These are phyloP conservation scores for Fusarium avenaceum DNA, from an alignment of 2,329 filamentous ascomycete genomes.

Conservation along the genomic window DNA sequence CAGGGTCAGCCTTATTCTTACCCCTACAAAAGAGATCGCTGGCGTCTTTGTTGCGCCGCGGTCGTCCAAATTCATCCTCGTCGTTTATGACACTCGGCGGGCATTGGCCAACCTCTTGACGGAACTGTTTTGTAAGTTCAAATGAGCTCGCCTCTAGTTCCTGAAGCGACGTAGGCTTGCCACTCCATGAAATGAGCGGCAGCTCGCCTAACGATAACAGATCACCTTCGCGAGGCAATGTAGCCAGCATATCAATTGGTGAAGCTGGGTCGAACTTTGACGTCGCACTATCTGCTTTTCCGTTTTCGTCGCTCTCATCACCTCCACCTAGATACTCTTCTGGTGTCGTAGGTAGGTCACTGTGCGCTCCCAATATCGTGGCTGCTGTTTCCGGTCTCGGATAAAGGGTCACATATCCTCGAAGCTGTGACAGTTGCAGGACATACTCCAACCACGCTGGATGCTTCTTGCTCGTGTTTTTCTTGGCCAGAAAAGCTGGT, in stretches of 20 bases:
- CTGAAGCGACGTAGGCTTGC: conserved; percentile 59
- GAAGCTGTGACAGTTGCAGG: conserved; percentile 79
- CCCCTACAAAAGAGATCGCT: conserved; percentile 75
- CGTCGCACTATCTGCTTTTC: conserved; percentile 50
- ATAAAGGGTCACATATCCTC: conserved; percentile 85
- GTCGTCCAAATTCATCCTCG: conserved; percentile 35
- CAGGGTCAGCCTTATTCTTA: conserved; percentile 24
- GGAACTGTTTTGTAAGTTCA: conserved; percentile 71
- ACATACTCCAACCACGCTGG: conserved; percentile 85
- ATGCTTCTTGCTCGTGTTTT: conserved; percentile 74
- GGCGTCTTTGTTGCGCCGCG: conserved; percentile 55
- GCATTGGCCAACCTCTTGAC: conserved; percentile 77
- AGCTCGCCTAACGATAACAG: conserved; percentile 62
- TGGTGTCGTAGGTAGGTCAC: conserved; percentile 78
- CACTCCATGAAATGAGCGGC: conserved; percentile 75
- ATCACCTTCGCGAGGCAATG: conserved; percentile 59
- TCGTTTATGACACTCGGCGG: conserved; percentile 35
- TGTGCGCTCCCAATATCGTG: conserved; percentile 79
- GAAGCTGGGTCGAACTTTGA: conserved; percentile 59
- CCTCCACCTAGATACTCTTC: conserved; percentile 71
- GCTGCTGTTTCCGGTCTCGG: conserved; percentile 70
- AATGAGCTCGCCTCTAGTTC: conserved; percentile 61
- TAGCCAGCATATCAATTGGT: conserved; percentile 61
- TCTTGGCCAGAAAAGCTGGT: conserved; percentile 62
- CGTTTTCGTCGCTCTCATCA: conserved; percentile 45